Conservation (phyloP, 2,329 filamentous ascomycete species). For the Didymosphaeria variabile region DNA sequence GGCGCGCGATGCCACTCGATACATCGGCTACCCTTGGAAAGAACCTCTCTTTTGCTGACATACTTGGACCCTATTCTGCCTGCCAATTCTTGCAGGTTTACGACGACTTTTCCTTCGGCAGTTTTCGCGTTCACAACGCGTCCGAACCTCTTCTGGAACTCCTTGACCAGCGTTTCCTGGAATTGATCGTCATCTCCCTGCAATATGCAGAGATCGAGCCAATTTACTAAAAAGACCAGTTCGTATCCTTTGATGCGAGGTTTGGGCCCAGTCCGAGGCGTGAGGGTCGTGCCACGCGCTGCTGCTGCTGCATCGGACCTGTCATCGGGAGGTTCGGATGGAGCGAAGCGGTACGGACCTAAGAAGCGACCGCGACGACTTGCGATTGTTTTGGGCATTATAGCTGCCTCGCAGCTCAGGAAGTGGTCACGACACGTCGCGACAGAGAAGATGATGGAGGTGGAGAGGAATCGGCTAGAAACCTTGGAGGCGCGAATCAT, state of each 20-base stretch:
- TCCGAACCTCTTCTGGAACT: slow-evolving; percentile 9
- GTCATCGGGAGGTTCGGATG: slow-evolving; percentile 2
- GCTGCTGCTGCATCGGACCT: neutral
- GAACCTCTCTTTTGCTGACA: slow-evolving; percentile 8
- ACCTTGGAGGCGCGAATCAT: slow-evolving; percentile 6
- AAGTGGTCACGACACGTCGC: slow-evolving; percentile 2
- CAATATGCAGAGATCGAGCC: slow-evolving; percentile 6
- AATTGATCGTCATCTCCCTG: slow-evolving; percentile 8
- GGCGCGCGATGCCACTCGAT: slow-evolving; percentile 16
- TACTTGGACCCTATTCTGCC: slow-evolving; percentile 10
- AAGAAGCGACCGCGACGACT: slow-evolving; percentile 11
- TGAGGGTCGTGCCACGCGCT: neutral
- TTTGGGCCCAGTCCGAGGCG: slow-evolving; percentile 3
- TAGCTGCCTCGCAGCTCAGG: slow-evolving; percentile 11
- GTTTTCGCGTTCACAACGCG: slow-evolving; percentile 12
- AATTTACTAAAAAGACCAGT: slow-evolving; percentile 9
- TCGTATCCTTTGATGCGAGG: slow-evolving; percentile 12
- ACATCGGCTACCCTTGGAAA: slow-evolving; percentile 8
- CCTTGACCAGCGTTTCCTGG: slow-evolving; percentile 10
- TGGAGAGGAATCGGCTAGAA: slow-evolving; percentile 7
- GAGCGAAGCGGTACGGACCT: slow-evolving; percentile 13
- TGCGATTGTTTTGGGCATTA: slow-evolving; percentile 9
- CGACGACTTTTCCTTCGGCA: slow-evolving; percentile 8
- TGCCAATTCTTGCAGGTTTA: slow-evolving; percentile 7
- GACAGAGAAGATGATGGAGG: neutral